A percentile compares a stretch with the other conserved stretches of the same genome.
These are phyloP conservation scores for Spatholobus suberectus DNA, from an alignment of 306 rosid genomes.

Conservation along the genomic window DNA sequence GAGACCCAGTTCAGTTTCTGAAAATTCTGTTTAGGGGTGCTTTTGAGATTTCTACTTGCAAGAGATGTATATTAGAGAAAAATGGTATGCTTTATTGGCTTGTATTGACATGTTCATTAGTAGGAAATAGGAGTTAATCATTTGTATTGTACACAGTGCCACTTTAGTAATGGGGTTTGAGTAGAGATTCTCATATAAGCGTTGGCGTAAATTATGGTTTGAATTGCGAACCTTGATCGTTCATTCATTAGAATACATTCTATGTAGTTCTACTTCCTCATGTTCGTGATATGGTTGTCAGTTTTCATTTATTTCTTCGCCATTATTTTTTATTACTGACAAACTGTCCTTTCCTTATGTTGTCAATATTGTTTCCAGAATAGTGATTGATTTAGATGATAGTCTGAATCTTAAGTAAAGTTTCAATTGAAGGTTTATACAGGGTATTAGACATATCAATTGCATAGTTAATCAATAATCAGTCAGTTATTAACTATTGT, in stretches of 20 bases:
- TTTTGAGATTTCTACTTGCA: conserved; percentile 10
- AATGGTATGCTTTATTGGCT: conserved; percentile 3
- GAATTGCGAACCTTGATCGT: not conserved
- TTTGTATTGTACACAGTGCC: conserved; percentile 26
- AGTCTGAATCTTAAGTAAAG: not conserved
- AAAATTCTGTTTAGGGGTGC: conserved; percentile 21
- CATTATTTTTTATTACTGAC: not conserved
- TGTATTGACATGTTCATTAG: conserved; percentile 25
- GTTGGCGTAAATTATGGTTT: not conserved
- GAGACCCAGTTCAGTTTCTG: conserved; percentile 62
- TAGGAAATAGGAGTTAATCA: conserved; percentile 5
- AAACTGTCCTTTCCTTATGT: not conserved
- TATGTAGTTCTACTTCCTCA: not conserved
- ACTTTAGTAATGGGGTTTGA: conserved; percentile 26
- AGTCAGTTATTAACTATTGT: no score
- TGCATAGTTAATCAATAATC: no score
- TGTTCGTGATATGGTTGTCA: not conserved
- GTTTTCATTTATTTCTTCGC: not conserved
- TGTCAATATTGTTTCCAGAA: not conserved
- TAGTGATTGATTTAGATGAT: not conserved
- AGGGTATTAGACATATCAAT: no score
- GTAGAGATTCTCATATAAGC: not conserved
- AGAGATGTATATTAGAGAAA: conserved; percentile 29
- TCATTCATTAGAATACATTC: not conserved
- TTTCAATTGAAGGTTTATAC: not conserved